These are phyloP conservation scores for Phialocephala subalpina DNA, from an alignment of 2,329 filamentous ascomycete species.

Conservation along the genomic window DNA sequence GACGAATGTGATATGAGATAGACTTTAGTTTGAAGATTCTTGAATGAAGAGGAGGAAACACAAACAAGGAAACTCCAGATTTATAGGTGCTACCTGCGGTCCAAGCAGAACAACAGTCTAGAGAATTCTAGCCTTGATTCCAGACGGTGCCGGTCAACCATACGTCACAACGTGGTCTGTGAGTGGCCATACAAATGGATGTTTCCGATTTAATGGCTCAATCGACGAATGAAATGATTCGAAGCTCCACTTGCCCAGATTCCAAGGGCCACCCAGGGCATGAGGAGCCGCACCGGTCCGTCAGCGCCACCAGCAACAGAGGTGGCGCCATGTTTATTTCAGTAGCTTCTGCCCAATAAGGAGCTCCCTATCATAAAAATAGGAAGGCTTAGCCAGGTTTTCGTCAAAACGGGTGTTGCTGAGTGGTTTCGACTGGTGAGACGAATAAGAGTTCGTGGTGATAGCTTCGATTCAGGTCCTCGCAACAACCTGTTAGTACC, in stretches of 20 bases:
- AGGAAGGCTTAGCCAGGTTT: background rate
- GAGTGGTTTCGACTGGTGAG: background rate
- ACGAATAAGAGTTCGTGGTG: background rate
- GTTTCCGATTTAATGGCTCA: constrained; percentile 9
- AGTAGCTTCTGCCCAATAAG: background rate
- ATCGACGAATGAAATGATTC: background rate
- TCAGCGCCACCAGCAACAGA: background rate
- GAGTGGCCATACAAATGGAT: background rate
- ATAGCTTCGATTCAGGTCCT: background rate
- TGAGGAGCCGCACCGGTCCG: constrained; percentile 6
- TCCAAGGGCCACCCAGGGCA: background rate
- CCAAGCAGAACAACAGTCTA: constrained; percentile 2
- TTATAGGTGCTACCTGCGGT: background rate
- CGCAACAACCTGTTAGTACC: background rate
- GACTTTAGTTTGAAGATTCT: background rate
- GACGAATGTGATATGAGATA: background rate
- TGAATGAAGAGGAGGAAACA: background rate
- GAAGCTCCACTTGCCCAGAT: background rate
- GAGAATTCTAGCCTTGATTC: constrained; percentile 15
- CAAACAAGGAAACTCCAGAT: background rate
- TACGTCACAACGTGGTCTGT: constrained; percentile 20
- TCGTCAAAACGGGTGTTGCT: background rate
- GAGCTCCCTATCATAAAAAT: background rate
- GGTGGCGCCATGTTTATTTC: background rate
- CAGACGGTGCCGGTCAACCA: background rate